Conservation (phyloP, 495 filamentous ascomycete genomes). For the Paragyromitra xinjiangensis region DNA sequence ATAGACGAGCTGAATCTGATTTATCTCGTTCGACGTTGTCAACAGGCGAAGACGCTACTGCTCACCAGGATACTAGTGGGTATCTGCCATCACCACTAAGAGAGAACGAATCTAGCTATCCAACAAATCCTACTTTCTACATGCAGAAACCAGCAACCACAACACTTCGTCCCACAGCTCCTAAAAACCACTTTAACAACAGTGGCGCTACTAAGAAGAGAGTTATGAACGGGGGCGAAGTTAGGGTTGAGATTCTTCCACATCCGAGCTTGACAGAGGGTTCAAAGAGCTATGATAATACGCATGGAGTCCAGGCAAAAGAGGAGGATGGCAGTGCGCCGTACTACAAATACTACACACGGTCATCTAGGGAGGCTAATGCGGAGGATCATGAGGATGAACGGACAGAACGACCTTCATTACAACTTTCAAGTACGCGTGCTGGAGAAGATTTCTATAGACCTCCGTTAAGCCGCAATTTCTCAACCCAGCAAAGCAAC, state of each 20-base stretch:
- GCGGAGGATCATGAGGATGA: slow-evolving; percentile 2
- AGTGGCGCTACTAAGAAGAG: slow-evolving; percentile 27
- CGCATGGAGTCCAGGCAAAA: not conserved
- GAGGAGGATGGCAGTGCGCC: not conserved
- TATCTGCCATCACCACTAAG: slow-evolving; percentile 27
- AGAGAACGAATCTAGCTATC: slow-evolving; percentile 36
- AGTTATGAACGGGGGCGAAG: slow-evolving; percentile 55
- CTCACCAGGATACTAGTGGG: slow-evolving; percentile 25
- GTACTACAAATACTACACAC: slow-evolving; percentile 35
- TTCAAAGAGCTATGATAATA: slow-evolving; percentile 15
- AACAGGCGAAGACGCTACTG: slow-evolving; percentile 33
- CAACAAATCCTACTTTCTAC: slow-evolving; percentile 24
- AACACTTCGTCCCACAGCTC: slow-evolving; percentile 29
- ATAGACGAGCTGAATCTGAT: slow-evolving; percentile 53
- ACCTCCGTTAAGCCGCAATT: slow-evolving; percentile 27
- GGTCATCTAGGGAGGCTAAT: slow-evolving; percentile 10
- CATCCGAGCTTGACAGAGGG: slow-evolving; percentile 27
- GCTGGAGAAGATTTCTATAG: slow-evolving; percentile 22
- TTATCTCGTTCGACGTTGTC: slow-evolving; percentile 51
- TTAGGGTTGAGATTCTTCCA: slow-evolving; percentile 54
- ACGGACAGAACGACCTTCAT: not conserved
- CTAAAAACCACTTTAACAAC: slow-evolving; percentile 41
- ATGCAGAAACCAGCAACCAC: slow-evolving; percentile 9
- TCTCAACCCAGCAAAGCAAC: slow-evolving; percentile 17
- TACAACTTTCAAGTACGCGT: not conserved